Percentiles rank a stretch among this genome's conserved stretches.
Conservation (phyloP, 164 flowering plant genomes). For the Piper longum region DNA sequence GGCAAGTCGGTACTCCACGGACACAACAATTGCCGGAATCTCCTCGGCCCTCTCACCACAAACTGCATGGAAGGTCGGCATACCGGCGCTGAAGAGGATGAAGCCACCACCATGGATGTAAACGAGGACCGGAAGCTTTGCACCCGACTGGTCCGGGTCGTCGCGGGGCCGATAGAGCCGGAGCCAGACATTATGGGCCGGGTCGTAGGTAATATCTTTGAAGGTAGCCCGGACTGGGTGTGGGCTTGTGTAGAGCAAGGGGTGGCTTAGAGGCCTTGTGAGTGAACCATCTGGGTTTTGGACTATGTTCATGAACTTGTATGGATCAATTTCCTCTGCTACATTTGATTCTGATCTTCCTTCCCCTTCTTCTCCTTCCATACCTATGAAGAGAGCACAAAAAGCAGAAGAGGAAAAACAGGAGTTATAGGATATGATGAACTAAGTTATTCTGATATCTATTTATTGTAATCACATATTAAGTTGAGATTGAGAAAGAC, state of each 20-base stretch:
- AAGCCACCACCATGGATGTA: slow-evolving; percentile 1
- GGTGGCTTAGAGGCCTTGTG: not conserved
- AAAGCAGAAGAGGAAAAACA: no score
- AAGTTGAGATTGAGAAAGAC: no score
- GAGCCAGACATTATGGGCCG: slow-evolving; percentile 1
- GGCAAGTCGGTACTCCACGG: slow-evolving; percentile 1
- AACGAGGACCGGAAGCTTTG: not conserved
- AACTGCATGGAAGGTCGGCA: not conserved
- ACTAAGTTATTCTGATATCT: no score
- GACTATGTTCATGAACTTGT: slow-evolving; percentile 7
- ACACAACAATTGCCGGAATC: not conserved
- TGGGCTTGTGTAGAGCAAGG: slow-evolving; percentile 1
- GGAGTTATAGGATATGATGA: no score
- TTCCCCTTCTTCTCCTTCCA: not conserved
- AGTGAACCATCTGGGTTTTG: slow-evolving; percentile 10
- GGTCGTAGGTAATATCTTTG: slow-evolving; percentile 13
- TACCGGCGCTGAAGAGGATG: not conserved
- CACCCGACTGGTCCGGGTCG: not conserved
- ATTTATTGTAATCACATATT: no score
- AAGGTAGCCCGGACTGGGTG: slow-evolving; percentile 2
- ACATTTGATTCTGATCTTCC: not conserved
- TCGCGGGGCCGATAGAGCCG: slow-evolving; percentile 7
- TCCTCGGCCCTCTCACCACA: not conserved
- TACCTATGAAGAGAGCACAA: no score
- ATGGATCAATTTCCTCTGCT: not conserved